Evolutionary conservation across 2,329 filamentous ascomycete species (phyloP), one percentile per base, ranked within the genome.

Genomic region (Xylariales sp.): DNA sequence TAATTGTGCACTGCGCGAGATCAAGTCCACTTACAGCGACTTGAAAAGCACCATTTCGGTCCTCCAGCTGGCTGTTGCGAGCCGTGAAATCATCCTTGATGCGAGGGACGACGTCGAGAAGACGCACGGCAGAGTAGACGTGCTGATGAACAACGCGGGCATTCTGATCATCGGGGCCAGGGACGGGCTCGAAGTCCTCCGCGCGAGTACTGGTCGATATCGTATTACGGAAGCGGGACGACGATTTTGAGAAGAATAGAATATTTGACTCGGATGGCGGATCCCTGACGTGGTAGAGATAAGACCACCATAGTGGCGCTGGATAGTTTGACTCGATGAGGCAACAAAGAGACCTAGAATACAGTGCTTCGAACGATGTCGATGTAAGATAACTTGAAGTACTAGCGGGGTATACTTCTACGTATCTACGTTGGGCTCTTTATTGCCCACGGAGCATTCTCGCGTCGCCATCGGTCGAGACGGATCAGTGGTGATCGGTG

Each of bases 1-100:
- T 39, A 37, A 57, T n/a, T 52, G 51, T 33, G 64, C 61, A 3
- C 41, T 64, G 9, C 31, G 36, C 22, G 48, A 50, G 8, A 44
- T 57, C 15, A 46, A 49, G 27, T 68, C 18, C 65, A 67, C 58
- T 3, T 70, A 80, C 52, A 61, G 63, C 28, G 65, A 68, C 18
- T 62, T 66, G 25, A 53, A 69, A 4, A 77, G 78, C 5, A 53
- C 72, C 32, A 80, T 84, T 54, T 79, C 81, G 35, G 70, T 66
- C 1, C 57, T 46, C 18, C 38, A 48, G n/a, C 38, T 48, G 3
- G 46, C 44, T 25, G 14, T 46, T 12, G 48, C 18, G 1, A 60
- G 53, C 1, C 42, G 56, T 1, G 40, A 47, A 0, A 63, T 61
- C 1, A 56, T 64, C 31, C 25, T 41, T 1, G 47, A 49, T 0